Base-by-base conservation (phyloP, 768 basidiomycete species). In the Hygrocybe coccinea region DNA sequence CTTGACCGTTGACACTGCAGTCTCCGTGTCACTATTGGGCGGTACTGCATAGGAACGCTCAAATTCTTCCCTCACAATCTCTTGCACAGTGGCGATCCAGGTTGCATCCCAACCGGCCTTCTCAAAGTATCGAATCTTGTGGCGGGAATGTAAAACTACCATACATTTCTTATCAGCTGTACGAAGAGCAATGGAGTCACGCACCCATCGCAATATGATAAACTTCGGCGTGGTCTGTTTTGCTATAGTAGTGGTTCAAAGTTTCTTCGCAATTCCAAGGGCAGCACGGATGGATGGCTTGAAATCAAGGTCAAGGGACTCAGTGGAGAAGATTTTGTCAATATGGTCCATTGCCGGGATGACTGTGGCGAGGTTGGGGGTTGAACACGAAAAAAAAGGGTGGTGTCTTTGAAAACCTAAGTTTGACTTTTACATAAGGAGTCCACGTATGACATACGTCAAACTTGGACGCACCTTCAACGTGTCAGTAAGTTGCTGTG, bases 301-400 rank as follows among this genome's bases (percentile, higher is more conserved):
- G 21, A 58, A 52, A 19, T 29, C 29, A 2, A 46, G 44, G 9
- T 58, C 47, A 14, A 44, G 38, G 34, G 37, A 56, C 9, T 41
- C 2, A 6, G 22, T 45, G 15, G 60, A 56, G 24, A 71, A 46
- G 10, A 54, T 33, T 34, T 64, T 35, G 46, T 73, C 64, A 14
- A 74, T 67, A 17, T 57, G 49, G 44, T 74, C 70, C 69, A 74
- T 71, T 0, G 69, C 69, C 0, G 65, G 65, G 9, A 74, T 68
- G 14, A 73, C 69, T 0, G 55, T 60, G 1, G 67, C 52, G 1
- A 74, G 62, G 33, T 60, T 67, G 2, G 61, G 59, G 0, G 46
- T 56, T 56, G 1, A 49, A 12, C 7, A 63, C 67, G 54, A 72
- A 71, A 50, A 62, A 65, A 68, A 12, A 19, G 25, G 1, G 65